These are phyloP conservation scores for Trichoderma polysporum DNA, from an alignment of 2,329 filamentous ascomycete genomes.

Conservation along the genomic window DNA sequence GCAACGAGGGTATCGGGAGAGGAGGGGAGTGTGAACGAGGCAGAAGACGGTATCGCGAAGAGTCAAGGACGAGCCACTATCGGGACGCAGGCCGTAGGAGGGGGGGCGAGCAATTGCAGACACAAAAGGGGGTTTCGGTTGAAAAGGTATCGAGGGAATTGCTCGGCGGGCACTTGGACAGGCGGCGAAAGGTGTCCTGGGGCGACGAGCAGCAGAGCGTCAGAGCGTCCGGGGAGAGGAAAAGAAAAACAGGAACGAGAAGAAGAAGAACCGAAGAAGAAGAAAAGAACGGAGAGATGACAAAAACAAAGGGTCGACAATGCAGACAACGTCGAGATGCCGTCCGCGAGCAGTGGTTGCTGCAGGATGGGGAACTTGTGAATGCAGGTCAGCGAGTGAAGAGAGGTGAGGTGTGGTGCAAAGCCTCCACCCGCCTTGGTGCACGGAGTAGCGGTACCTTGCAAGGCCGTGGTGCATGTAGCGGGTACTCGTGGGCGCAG, in stretches of 20 bases:
- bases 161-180: not conserved
- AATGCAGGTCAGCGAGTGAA: slow-evolving; percentile 21
- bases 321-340: slow-evolving; percentile 18
- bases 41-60: not conserved
- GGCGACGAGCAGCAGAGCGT: not conserved
- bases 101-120: slow-evolving; percentile 13
- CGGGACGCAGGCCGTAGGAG: not conserved
- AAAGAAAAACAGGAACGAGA: not conserved
- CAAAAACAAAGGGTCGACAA: slow-evolving; percentile 13
- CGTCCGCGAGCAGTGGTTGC: slow-evolving; percentile 13
- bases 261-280: not conserved
- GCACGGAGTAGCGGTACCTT: slow-evolving; percentile 8
- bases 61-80: not conserved
- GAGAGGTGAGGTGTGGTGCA: slow-evolving; percentile 20
- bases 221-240: not conserved
- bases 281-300: not conserved
- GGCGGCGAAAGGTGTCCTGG: not conserved
- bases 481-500: not conserved
- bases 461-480: not conserved
- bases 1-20: not conserved
- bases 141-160: slow-evolving; percentile 13
- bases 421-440: slow-evolving; percentile 12
- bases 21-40: not conserved
- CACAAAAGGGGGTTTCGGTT: slow-evolving; percentile 14
- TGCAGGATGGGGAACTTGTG: slow-evolving; percentile 20